phyloP scores from a whole-genome alignment of 495 filamentous ascomycete genomes.

The Acidiella bohemica region DNA sequence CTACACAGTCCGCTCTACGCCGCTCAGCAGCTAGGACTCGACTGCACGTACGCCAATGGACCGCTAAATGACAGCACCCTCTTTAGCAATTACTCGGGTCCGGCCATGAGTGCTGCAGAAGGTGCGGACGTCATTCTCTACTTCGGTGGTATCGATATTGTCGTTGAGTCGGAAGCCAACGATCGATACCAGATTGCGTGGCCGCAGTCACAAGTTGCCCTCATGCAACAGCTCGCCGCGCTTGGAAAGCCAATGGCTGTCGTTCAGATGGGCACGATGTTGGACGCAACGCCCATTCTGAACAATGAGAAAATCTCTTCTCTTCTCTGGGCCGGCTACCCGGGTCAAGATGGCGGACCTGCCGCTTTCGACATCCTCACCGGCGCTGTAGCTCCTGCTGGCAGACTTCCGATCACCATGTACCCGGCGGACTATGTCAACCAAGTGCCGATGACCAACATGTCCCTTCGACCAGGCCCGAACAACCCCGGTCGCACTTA shows the following conservation, averaged over 20 bases:
- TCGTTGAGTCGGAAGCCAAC: slow-evolving; percentile 40
- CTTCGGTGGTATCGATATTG: slow-evolving; percentile 44
- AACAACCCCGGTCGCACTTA: slow-evolving; percentile 41
- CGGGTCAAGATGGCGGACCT: slow-evolving; percentile 44
- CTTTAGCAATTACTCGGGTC: slow-evolving; percentile 29
- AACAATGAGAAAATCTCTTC: slow-evolving; percentile 38
- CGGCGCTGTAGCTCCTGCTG: slow-evolving; percentile 42
- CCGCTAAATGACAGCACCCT: slow-evolving; percentile 31
- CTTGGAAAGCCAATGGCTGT: slow-evolving; percentile 44
- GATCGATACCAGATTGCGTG: slow-evolving; percentile 46
- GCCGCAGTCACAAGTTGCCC: slow-evolving; percentile 42
- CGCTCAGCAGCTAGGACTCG: slow-evolving; percentile 33
- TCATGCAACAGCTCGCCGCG: slow-evolving; percentile 38
- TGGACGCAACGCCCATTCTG: slow-evolving; percentile 21
- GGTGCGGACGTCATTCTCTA: slow-evolving; percentile 44
- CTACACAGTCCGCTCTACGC: slow-evolving; percentile 39
- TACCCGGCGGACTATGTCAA: slow-evolving; percentile 43
- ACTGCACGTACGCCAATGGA: slow-evolving; percentile 38
- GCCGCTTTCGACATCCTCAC: slow-evolving; percentile 43
- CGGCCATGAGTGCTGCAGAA: slow-evolving; percentile 36
- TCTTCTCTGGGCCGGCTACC: slow-evolving; percentile 46
- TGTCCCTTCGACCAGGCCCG: slow-evolving; percentile 39
- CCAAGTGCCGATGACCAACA: slow-evolving; percentile 43
- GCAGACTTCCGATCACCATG: slow-evolving; percentile 43
- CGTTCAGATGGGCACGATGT: slow-evolving; percentile 40